Evolutionary conservation across 139 green algal genomes (phyloP).

Genomic region (Raphidocelis subcapitata): DNA sequence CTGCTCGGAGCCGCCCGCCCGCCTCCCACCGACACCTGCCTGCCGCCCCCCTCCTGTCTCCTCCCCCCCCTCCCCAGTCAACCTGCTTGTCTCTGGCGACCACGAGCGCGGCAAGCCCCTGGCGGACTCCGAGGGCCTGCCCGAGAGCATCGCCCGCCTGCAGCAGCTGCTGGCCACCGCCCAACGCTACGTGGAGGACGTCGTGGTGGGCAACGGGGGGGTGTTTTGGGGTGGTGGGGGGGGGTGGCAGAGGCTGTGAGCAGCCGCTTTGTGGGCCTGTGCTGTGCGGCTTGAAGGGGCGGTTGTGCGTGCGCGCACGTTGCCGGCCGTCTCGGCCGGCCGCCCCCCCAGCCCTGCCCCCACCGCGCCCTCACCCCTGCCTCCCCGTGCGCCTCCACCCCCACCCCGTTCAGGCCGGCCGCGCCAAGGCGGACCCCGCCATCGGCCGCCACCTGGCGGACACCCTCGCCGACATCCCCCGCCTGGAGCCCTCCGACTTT

Average conservation of each 20-base stretch:
- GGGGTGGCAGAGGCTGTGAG: not conserved
- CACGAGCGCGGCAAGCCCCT: slow-evolving; percentile 41
- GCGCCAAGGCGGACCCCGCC: slow-evolving; percentile 50
- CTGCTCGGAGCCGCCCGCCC: not conserved
- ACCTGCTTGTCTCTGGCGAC: slow-evolving; percentile 53
- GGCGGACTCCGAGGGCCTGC: slow-evolving; percentile 75
- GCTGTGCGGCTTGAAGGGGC: too few relatives aligned
- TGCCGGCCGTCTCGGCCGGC: too few relatives aligned
- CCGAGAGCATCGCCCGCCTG: slow-evolving; percentile 59
- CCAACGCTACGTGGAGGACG: slow-evolving; percentile 78
- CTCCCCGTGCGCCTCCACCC: too few relatives aligned
- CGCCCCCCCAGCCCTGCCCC: too few relatives aligned
- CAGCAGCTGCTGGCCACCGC: slow-evolving; percentile 57
- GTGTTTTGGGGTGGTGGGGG: not conserved
- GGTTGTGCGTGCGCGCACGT: too few relatives aligned
- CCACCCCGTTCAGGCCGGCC: slow-evolving; percentile 54
- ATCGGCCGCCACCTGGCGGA: slow-evolving; percentile 89
- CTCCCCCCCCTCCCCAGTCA: slow-evolving; percentile 39
- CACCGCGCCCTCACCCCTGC: too few relatives aligned
- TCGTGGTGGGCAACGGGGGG: slow-evolving; percentile 64
- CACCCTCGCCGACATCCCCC: slow-evolving; percentile 80
- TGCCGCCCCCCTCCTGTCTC: not conserved
- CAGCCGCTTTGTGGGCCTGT: too few relatives aligned
- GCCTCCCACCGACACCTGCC: not conserved
- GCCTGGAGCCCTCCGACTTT: slow-evolving; percentile 72